A percentile compares a stretch with the other conserved stretches of the same genome.
These are phyloP conservation scores for Acephala macrosclerotiorum DNA, from an alignment of 2,329 filamentous ascomycete species.

Conservation along the genomic window DNA sequence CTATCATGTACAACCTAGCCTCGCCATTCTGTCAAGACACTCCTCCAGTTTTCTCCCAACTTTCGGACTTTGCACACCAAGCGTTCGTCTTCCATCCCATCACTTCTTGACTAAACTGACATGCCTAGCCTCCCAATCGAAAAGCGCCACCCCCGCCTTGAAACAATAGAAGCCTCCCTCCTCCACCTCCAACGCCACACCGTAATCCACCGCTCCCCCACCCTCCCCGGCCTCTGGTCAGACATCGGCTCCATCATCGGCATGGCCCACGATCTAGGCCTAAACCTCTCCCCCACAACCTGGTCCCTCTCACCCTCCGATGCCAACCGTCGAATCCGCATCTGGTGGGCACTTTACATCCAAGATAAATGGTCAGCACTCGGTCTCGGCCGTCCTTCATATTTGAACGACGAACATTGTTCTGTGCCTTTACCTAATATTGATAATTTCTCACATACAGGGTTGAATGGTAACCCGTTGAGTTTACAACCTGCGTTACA, in stretches of 20 bases:
- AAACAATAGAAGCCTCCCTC: slow-evolving; percentile 38
- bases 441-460: slow-evolving; percentile 38
- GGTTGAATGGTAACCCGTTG: slow-evolving; percentile 43
- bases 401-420: slow-evolving; percentile 39
- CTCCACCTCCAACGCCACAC: slow-evolving; percentile 34
- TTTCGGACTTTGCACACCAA: slow-evolving; percentile 34
- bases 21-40: slow-evolving; percentile 35
- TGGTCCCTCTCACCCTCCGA: slow-evolving; percentile 42
- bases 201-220: slow-evolving; percentile 23
- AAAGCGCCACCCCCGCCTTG: slow-evolving; percentile 34
- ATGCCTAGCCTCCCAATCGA: slow-evolving; percentile 36
- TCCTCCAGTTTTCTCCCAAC: slow-evolving; percentile 23
- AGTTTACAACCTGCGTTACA: slow-evolving; percentile 31
- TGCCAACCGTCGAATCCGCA: slow-evolving; percentile 54
- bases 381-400: slow-evolving; percentile 62
- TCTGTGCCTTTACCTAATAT: slow-evolving; percentile 55
- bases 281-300: slow-evolving; percentile 39
- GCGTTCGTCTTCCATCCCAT: slow-evolving; percentile 23
- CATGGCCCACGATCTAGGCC: slow-evolving; percentile 41
- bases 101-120: slow-evolving; percentile 1
- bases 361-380: slow-evolving; percentile 69
- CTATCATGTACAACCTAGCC: slow-evolving; percentile 38
- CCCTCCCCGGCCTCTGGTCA: slow-evolving; percentile 28
- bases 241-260: slow-evolving; percentile 34
- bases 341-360: slow-evolving; percentile 71